Evolutionary conservation across 2,329 filamentous ascomycete species (phyloP).

Genomic region (Fusarium beomiforme): DNA sequence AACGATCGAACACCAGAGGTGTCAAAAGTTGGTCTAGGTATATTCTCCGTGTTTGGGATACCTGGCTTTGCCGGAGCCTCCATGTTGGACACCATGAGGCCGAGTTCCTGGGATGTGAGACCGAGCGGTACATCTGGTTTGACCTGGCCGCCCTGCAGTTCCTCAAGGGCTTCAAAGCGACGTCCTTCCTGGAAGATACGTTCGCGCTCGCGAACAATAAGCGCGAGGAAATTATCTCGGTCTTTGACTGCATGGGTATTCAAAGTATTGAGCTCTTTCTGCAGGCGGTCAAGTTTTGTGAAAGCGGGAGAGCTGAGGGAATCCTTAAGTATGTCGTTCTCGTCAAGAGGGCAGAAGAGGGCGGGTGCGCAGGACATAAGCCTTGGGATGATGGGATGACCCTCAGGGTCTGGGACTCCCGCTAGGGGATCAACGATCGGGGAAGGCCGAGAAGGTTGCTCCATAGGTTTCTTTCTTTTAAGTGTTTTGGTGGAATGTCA

Average conservation of each 20-base stretch:
- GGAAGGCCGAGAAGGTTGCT: conserved; percentile 9
- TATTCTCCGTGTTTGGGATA: conserved; percentile 8
- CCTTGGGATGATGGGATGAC: conserved; percentile 16
- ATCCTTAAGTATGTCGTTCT: conserved; percentile 4
- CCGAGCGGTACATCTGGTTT: conserved; percentile 2
- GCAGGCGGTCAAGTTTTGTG: conserved; percentile 31
- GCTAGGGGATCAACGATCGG: background rate
- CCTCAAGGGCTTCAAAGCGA: conserved; percentile 24
- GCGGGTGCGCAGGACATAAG: conserved; percentile 8
- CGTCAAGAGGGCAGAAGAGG: conserved; percentile 49
- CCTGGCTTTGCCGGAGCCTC: conserved; percentile 23
- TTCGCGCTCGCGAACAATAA: conserved; percentile 46
- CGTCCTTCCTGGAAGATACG: conserved; percentile 43
- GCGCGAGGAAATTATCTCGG: conserved; percentile 45
- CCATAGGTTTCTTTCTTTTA: conserved; percentile 9
- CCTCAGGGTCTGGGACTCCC: conserved; percentile 20
- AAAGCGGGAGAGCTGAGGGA: background rate
- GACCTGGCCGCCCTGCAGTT: background rate
- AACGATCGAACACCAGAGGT: conserved; percentile 15
- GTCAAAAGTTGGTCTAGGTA: conserved; percentile 34
- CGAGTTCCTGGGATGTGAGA: conserved; percentile 18
- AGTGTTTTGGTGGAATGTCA: background rate
- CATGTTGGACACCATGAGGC: conserved; percentile 47
- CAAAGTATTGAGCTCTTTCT: conserved; percentile 32
- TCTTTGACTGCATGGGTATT: conserved; percentile 43